These are phyloP conservation scores for Diutina ranongensis DNA, from an alignment of 1,139 yeast genomes.

Conservation along the genomic window DNA sequence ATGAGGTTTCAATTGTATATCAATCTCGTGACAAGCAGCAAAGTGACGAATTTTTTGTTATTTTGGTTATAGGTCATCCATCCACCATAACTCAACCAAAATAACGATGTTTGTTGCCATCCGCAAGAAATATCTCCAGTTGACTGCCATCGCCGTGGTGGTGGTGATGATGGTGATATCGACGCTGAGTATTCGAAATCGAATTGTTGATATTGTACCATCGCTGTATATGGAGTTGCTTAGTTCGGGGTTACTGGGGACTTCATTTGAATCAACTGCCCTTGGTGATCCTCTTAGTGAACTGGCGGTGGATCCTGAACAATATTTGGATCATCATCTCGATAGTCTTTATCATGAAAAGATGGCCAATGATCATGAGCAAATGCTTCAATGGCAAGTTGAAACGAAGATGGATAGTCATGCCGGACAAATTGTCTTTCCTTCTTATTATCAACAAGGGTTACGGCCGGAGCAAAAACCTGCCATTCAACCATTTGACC, in stretches of 20 bases:
- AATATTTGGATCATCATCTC: background rate
- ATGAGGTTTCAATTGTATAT: too few relatives aligned
- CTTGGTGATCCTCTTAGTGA: background rate
- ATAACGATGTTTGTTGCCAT: conserved; percentile 4
- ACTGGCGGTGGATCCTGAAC: background rate
- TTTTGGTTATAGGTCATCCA: too few relatives aligned
- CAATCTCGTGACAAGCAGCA: too few relatives aligned
- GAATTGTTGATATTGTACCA: background rate
- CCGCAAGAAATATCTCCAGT: conserved; percentile 4
- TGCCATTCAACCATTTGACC: conserved; percentile 29
- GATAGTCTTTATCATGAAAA: background rate
- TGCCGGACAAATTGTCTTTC: background rate
- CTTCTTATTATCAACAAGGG: background rate
- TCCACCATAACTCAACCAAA: too few relatives aligned
- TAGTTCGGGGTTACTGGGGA: background rate
- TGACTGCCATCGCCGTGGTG: background rate
- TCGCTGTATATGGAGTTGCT: background rate
- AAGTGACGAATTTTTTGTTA: too few relatives aligned
- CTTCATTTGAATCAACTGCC: too few relatives aligned
- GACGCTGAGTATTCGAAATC: background rate
- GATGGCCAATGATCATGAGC: background rate
- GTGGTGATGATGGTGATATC: background rate
- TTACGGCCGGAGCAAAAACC: conserved; percentile 9
- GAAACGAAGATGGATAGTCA: background rate
- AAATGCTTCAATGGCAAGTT: conserved; percentile 1